Evolutionary conservation across 106 monocot species (phyloP).

Genomic region (Dendrobium nobile): DNA sequence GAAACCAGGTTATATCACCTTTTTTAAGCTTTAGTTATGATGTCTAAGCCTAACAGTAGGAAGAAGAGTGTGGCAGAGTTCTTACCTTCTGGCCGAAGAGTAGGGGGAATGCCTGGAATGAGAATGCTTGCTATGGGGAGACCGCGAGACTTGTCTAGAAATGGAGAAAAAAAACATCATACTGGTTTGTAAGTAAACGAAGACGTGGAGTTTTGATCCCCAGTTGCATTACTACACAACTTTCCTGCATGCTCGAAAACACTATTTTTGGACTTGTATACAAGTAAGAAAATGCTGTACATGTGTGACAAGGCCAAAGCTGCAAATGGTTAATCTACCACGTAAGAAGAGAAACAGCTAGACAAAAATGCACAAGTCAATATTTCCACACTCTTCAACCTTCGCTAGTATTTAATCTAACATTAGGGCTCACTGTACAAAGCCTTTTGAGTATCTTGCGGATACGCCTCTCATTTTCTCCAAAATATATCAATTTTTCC

Average conservation of each 20-base stretch:
- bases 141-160: slow-evolving; percentile 90
- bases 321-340: neutral
- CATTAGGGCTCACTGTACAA: too few relatives aligned
- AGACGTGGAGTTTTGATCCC: slow-evolving; percentile 14
- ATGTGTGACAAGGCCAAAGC: neutral
- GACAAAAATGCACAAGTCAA: neutral
- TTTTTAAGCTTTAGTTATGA: neutral
- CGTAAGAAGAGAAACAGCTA: neutral
- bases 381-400: neutral
- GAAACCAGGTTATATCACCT: slow-evolving; percentile 5
- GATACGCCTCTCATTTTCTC: neutral
- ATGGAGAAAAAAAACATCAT: slow-evolving; percentile 61
- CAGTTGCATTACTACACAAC: slow-evolving; percentile 11
- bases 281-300: neutral
- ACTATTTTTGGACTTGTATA: slow-evolving; percentile 2
- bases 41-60: neutral
- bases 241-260: slow-evolving; percentile 24
- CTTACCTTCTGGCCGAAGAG: slow-evolving; percentile 63
- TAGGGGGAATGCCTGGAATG: slow-evolving; percentile 76
- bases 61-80: neutral
- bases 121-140: slow-evolving; percentile 91
- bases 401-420: neutral
- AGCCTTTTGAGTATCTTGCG: too few relatives aligned
- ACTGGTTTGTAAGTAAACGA: slow-evolving; percentile 49
- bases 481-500: neutral